These are phyloP conservation scores for Colletotrichum sp. DNA, from an alignment of 2,329 filamentous ascomycete species.

Conservation along the genomic window DNA sequence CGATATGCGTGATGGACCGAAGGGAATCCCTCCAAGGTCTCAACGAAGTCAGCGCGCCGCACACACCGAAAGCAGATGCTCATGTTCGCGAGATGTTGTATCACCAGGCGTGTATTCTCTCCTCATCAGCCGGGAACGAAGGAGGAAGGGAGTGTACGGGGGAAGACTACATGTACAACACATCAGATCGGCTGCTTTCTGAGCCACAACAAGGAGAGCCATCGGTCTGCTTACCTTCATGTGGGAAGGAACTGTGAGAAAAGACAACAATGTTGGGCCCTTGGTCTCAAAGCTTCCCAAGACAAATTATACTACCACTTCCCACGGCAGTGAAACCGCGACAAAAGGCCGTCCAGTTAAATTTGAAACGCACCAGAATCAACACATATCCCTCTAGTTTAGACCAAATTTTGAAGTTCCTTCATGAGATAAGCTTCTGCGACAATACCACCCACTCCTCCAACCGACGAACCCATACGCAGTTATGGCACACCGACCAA, in stretches of 20 bases:
- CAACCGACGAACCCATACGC: too few relatives aligned
- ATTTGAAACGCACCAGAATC: too few relatives aligned
- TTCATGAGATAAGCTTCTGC: too few relatives aligned
- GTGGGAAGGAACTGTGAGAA: background rate
- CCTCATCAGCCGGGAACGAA: background rate
- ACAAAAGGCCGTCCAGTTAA: background rate
- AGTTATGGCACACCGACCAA: too few relatives aligned
- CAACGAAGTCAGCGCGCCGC: background rate
- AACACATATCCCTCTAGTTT: too few relatives aligned
- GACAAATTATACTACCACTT: background rate
- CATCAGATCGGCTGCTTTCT: background rate
- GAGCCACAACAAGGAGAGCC: background rate
- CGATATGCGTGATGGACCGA: too few relatives aligned
- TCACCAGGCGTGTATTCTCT: background rate
- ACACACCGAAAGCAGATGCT: background rate
- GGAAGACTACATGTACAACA: fast-evolving
- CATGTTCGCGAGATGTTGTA: background rate
- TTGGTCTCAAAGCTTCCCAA: background rate
- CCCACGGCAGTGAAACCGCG: background rate
- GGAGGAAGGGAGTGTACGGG: background rate
- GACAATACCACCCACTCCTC: too few relatives aligned
- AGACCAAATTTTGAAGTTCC: too few relatives aligned
- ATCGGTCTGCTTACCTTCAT: background rate
- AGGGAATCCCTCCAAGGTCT: background rate
- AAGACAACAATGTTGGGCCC: background rate